phyloP scores from a whole-genome alignment of 257 asterid species.

The Solanum lycopersicoides region DNA sequence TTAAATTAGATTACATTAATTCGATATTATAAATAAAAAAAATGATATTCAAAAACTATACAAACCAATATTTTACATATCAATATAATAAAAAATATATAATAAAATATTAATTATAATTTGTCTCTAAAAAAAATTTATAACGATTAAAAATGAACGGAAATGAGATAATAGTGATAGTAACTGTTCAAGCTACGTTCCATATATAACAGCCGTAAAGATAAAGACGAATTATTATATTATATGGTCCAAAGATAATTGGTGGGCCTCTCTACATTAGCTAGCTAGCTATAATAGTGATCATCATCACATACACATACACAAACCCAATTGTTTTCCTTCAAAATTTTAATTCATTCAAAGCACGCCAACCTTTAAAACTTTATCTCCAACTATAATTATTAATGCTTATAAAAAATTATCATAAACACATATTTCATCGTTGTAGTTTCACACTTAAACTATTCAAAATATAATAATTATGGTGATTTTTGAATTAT shows the following conservation, averaged over 20 bases:
- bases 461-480: too few species aligned
- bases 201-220: neutral
- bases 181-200: neutral
- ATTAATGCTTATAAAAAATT: neutral
- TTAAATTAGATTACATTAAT: too few species aligned
- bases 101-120: accelerated
- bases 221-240: neutral
- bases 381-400: too few species aligned
- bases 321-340: neutral
- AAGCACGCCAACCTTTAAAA: neutral
- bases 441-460: too few species aligned
- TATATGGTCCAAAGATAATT: neutral
- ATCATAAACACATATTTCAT: neutral
- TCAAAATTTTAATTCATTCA: too few species aligned
- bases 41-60: too few species aligned
- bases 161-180: neutral
- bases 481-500: too few species aligned
- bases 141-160: accelerated
- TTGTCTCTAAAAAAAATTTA: too few species aligned
- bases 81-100: too few species aligned
- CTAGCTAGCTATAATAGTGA: neutral
- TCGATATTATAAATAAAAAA: too few species aligned
- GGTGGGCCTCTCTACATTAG: neutral
- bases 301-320: neutral
- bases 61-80: too few species aligned